phyloP scores from a whole-genome alignment of 345 rosid genomes.

The Gossypium turneri region DNA sequence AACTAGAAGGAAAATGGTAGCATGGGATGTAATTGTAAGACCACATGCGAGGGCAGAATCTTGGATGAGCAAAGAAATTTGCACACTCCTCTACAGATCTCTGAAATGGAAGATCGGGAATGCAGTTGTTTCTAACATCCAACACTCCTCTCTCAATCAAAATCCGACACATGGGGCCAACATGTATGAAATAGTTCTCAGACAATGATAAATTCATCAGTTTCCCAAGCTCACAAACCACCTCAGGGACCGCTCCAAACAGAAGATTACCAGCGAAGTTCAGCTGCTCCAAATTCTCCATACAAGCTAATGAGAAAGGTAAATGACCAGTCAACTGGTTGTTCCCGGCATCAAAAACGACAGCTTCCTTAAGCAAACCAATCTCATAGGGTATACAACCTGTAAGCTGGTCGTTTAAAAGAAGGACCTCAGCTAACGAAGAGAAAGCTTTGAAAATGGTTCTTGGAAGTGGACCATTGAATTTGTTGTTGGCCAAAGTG shows the following conservation, averaged over 20 bases:
- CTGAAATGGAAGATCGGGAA: slow-evolving; percentile 67
- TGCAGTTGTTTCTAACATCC: slow-evolving; percentile 67
- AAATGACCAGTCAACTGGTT: slow-evolving; percentile 60
- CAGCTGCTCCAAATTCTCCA: slow-evolving; percentile 61
- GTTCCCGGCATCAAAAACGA: slow-evolving; percentile 49
- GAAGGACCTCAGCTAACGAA: slow-evolving; percentile 50
- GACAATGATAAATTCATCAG: slow-evolving; percentile 58
- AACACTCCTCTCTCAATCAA: slow-evolving; percentile 53
- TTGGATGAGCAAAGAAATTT: slow-evolving; percentile 45
- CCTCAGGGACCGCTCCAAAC: slow-evolving; percentile 66
- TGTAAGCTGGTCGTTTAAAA: slow-evolving; percentile 57
- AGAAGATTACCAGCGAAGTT: slow-evolving; percentile 62
- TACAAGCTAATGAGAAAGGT: slow-evolving; percentile 44
- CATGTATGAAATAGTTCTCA: slow-evolving; percentile 53
- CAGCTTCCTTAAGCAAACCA: slow-evolving; percentile 52
- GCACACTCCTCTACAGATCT: slow-evolving; percentile 60
- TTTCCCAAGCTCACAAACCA: slow-evolving; percentile 45
- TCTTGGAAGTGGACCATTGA: slow-evolving; percentile 64
- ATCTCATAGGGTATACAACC: slow-evolving; percentile 78
- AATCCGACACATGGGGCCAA: slow-evolving; percentile 61
- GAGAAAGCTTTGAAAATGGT: slow-evolving; percentile 53
- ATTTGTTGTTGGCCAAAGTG: slow-evolving; percentile 75
- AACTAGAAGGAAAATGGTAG: not conserved
- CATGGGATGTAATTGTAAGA: slow-evolving; percentile 8
- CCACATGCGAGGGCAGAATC: slow-evolving; percentile 45